Evolutionary conservation across 441 rosid species (phyloP), one percentile per base, ranked within the genome.

Genomic region (Gossypium trilobum): DNA sequence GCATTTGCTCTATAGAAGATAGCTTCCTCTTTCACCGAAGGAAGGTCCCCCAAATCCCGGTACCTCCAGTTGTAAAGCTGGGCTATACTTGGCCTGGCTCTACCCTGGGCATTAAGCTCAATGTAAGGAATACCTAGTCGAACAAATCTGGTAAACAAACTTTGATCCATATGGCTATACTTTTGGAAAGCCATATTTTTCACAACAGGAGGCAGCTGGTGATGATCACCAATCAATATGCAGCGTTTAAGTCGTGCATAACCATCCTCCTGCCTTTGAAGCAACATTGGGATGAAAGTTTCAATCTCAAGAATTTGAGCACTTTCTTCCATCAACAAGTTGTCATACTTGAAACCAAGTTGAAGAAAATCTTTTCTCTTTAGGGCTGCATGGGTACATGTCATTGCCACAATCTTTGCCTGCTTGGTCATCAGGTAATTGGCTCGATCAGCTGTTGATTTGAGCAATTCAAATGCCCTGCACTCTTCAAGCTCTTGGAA

Each of bases 131-230:
- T 91, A 67, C 98, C 99, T 36, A 92, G 86, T 69, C 99, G 98
- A 78, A 95, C 98, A 82, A 95, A 95, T 83, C 99, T 90, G 5
- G 99, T 95, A 79, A 95, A 95, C 78, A 95, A 85, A 80, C 99
- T 95, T 81, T 95, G 99, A 80, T 95, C 99, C 99, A 95, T 95
- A 84, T 95, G 99, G 78, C 99, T 95, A 70, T 95, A 95, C 82
- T 95, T 95, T 83, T 95, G 99, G 85, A 95, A 95, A 76, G 99
- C 99, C 98, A 95, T 95, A 78, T 95, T 95, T 84, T 95, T 95
- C 72, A 95, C 99, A 75, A 95, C 98, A 55, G 99, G 99, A 77
- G 99, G 99, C 74, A 95, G 82, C 80, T 92, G 99, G 83, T 95
- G 99, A 78, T 95, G 99, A 83, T 95, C 99, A 71, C 99, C 98